Conservation (phyloP, 192 early-diverging fungal species). For the Backusella macrospora region DNA sequence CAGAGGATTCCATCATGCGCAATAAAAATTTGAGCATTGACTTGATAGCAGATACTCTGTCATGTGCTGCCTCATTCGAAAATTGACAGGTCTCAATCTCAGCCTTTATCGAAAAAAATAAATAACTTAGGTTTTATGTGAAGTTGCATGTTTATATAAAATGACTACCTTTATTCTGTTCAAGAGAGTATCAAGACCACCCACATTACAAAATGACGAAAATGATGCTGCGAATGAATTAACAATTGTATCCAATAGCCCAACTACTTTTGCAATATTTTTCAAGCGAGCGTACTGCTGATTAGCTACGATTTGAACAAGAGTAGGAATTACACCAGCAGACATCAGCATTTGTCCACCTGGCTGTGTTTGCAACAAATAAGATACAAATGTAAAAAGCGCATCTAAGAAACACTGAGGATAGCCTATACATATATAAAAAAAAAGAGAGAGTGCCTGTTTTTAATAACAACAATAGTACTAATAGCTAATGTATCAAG, state of each 20-base stretch:
- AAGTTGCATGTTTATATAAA: background rate
- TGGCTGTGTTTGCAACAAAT: constrained; percentile 75
- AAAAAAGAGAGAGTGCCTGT: background rate
- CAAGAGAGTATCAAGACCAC: constrained; percentile 80
- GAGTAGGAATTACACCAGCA: constrained; percentile 84
- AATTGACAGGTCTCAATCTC: constrained; percentile 58
- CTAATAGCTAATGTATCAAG: background rate
- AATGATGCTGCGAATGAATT: constrained; percentile 79
- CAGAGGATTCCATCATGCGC: constrained; percentile 94
- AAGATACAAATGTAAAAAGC: constrained; percentile 75
- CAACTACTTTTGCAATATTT: constrained; percentile 70
- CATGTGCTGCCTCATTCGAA: constrained; percentile 58
- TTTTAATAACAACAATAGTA: background rate
- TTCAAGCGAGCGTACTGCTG: constrained; percentile 39
- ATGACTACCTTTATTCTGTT: constrained; percentile 69
- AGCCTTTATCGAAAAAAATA: constrained; percentile 36
- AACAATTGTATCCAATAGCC: constrained; percentile 82
- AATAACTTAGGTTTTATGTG: background rate
- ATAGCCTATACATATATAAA: constrained; percentile 48
- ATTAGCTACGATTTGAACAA: constrained; percentile 75
- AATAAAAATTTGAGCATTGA: constrained; percentile 90
- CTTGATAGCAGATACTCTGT: constrained; percentile 77
- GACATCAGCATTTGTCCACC: constrained; percentile 91
- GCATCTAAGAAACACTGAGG: constrained; percentile 83
- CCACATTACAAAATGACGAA: constrained; percentile 77